Base-by-base conservation (phyloP, 331 rosid species). In the Cydonia oblonga region DNA sequence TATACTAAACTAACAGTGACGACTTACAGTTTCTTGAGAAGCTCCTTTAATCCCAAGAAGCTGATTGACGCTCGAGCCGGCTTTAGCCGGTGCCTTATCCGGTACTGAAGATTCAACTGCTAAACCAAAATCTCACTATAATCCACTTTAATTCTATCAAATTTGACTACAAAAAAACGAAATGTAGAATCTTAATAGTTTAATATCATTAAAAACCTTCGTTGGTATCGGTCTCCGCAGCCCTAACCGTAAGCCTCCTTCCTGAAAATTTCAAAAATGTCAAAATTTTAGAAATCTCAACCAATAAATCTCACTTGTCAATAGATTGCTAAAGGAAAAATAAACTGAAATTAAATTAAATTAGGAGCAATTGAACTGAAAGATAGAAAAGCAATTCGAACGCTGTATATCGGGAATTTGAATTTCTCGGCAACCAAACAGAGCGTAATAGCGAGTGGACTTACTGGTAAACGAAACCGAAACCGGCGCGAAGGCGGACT, bases 21-120 rank as follows among this genome's bases (percentile, higher is more conserved):
- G 40, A 84, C 93, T 82, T 81, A 95, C 98, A 29, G 96, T 86
- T 84, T 86, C 98, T 81, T 86, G 88, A 28, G 98, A 51, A 72
- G 98, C 98, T 83, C 98, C 97, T 84, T 91, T 91, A 70, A 95
- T 95, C 73, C 98, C 98, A 72, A 95, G 96, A 84, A 95, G 98
- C 85, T 95, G 98, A 64, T 95, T 95, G 78, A 95, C 79, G 82
- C 85, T 89, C 40, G 98, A 95, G 66, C 98, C 96, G 68, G 16
- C 71, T 14, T 85, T 77, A 10, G 85, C 76, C 19, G 96, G 93
- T 1, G 96, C 86, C 74, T 80, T 87, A 73, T 77, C 84, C 18
- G 90, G 90, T 28, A 86, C 89, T 75, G 75, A 75, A 82, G 91
- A 64, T 77, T 83, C 80, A 67, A 82, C 89, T 78, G 84, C 83